Conservation (phyloP, 2,329 filamentous ascomycete genomes). For the Onygenales sp. region DNA sequence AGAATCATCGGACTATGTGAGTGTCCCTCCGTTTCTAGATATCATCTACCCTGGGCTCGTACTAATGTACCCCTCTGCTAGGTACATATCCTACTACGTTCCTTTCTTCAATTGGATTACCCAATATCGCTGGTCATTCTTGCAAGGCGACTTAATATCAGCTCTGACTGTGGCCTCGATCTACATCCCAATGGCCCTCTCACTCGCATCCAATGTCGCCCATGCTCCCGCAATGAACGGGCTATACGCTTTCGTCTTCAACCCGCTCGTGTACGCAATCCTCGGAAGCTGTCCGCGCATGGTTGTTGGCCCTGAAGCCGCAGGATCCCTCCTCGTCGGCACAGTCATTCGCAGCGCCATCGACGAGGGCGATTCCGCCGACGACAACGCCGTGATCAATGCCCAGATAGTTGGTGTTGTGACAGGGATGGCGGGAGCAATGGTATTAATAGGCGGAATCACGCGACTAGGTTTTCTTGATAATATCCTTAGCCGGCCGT, state of each 20-base stretch:
- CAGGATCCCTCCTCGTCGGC: conserved; percentile 82
- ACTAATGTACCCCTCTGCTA: conserved; percentile 24
- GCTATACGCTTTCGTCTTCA: conserved; percentile 88
- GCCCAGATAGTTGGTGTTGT: conserved; percentile 81
- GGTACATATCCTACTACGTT: conserved; percentile 88
- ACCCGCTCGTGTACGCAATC: conserved; percentile 81
- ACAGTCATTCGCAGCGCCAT: conserved; percentile 74
- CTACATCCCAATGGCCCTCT: conserved; percentile 95
- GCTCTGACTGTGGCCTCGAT: conserved; percentile 96
- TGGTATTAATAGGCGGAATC: conserved; percentile 78
- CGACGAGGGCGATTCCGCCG: conserved; percentile 53
- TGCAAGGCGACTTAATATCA: conserved; percentile 78
- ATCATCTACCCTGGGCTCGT: background rate
- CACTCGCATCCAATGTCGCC: conserved; percentile 81
- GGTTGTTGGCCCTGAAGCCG: conserved; percentile 89
- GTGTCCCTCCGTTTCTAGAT: conserved; percentile 18
- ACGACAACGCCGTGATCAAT: conserved; percentile 61
- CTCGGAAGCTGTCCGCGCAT: conserved; percentile 87
- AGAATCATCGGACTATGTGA: conserved; percentile 64
- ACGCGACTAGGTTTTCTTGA: conserved; percentile 86
- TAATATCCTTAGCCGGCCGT: conserved; percentile 85
- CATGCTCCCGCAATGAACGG: conserved; percentile 91
- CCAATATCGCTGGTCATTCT: conserved; percentile 73
- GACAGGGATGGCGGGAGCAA: conserved; percentile 75
- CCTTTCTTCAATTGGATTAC: conserved; percentile 83